Evolutionary conservation across 2,329 filamentous ascomycete genomes (phyloP), one percentile per base, ranked within the genome.

Genomic region (Pseudocercospora ulei): DNA sequence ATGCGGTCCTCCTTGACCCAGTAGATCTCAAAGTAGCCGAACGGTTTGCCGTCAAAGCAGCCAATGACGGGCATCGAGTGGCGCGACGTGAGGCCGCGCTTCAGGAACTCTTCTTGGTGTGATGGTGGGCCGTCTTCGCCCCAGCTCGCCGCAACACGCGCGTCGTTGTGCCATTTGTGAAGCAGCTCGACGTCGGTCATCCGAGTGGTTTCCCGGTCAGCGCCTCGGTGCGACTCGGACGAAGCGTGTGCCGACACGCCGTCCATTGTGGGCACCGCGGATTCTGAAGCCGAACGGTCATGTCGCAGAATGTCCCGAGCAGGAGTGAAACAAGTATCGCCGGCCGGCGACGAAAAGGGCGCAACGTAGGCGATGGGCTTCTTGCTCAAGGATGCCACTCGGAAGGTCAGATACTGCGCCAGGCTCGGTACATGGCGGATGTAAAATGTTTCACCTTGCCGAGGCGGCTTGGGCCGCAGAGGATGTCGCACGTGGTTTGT

Each of bases 21-120:
- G 65, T 98, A 98, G 20, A 98, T 73, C 65, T 98, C 90, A 58
- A 98, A 95, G 59, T 92, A 98, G 0, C 86, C 90, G 64, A 96
- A 98, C 0, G 88, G 88, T 44, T 88, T 80, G 7, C 85, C 87
- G 52, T 96, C 85, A 83, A 88, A 98, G 58, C 86, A 79, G 1
- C 83, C 90, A 44, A 96, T 88, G 0, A 80, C 85, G 0, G 90
- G 90, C 61, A 96, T 94, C 5, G 79, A 85, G 61, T 95, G 81
- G 11, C 71, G 69, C 12, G 71, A 77, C 7, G 69, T 69, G 7
- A 96, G 64, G 0, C 72, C 77, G 2, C 65, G 67, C 12, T 71
- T 65, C 3, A 98, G 67, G 45, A 94, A 92, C 1, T 72, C 63
- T 52, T 76, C 71, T 49, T 82, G 78, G 11, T 71, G 68, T 2